Evolutionary conservation across 768 basidiomycete genomes (phyloP).

Genomic region (Leccinellum albellum): DNA sequence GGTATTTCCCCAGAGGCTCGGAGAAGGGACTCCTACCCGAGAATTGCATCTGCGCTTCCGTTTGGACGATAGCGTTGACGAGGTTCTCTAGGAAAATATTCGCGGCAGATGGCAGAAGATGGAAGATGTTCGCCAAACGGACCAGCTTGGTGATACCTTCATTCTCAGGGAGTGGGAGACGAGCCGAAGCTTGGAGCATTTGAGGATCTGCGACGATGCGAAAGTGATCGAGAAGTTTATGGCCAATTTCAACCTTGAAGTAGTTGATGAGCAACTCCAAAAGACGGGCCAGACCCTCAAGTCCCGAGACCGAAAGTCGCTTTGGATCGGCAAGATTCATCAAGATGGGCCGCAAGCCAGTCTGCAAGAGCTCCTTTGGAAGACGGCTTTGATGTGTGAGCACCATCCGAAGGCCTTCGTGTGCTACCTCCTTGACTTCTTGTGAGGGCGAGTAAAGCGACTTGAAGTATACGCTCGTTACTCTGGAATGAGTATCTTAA

Average conservation of each 20-base stretch:
- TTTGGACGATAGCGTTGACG: constrained; percentile 85
- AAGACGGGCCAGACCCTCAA: constrained; percentile 91
- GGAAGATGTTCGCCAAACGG: constrained; percentile 95
- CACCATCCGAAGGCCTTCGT: constrained; percentile 88
- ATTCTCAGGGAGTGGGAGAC: constrained; percentile 78
- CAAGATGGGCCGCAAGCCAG: constrained; percentile 90
- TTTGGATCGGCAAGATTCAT: constrained; percentile 98
- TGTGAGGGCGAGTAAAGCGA: constrained; percentile 88
- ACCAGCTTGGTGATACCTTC: constrained; percentile 91
- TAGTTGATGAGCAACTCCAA: constrained; percentile 95
- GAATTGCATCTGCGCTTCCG: constrained; percentile 88
- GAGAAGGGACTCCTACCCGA: constrained; percentile 90
- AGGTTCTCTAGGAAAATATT: constrained; percentile 87
- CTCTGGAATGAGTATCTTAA: constrained; percentile 44
- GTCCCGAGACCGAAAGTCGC: constrained; percentile 82
- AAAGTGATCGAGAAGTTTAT: constrained; percentile 96
- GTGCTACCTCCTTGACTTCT: constrained; percentile 93
- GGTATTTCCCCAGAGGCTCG: constrained; percentile 83
- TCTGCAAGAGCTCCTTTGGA: constrained; percentile 92
- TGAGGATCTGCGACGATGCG: constrained; percentile 87
- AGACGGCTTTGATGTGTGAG: constrained; percentile 85
- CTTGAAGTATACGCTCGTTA: constrained; percentile 96
- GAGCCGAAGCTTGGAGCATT: constrained; percentile 75
- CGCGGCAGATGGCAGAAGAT: constrained; percentile 89
- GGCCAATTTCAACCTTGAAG: constrained; percentile 99